Percentiles rank a stretch among this genome's conserved stretches.
Conservation (phyloP, 371 early-diverging fungal genomes). For the Mucor indicus region DNA sequence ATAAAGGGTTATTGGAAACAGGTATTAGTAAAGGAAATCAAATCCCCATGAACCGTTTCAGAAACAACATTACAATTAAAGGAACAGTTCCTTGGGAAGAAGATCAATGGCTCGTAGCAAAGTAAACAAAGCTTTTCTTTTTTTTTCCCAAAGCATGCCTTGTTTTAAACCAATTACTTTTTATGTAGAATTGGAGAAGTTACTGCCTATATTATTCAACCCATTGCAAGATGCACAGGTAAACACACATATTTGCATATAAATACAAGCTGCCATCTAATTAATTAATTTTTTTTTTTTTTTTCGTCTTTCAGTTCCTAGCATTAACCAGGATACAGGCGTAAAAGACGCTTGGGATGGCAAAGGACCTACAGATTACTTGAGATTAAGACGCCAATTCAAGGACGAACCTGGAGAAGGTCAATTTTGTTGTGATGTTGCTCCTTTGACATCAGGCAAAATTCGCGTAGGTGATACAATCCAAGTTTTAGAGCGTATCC, state of each 20-base stretch:
- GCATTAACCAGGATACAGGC: conserved; percentile 48
- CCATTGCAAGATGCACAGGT: conserved; percentile 43
- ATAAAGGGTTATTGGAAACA: conserved; percentile 23
- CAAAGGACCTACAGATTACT: conserved; percentile 26
- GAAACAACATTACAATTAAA: conserved; percentile 41
- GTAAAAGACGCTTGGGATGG: conserved; percentile 39
- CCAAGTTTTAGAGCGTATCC: conserved; percentile 41
- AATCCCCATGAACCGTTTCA: conserved; percentile 40
- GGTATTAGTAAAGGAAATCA: conserved; percentile 29
- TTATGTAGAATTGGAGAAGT: conserved; percentile 39
- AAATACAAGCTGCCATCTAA: too few species aligned
- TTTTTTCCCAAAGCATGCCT: too few species aligned
- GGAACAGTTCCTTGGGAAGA: conserved; percentile 50
- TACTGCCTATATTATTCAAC: conserved; percentile 39
- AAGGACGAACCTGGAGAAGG: conserved; percentile 29
- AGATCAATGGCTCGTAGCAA: conserved; percentile 46
- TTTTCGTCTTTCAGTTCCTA: conserved; percentile 26
- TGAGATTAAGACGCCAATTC: conserved; percentile 29
- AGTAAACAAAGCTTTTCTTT: too few species aligned
- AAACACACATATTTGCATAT: conserved; percentile 1
- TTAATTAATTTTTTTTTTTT: not conserved
- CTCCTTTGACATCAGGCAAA: conserved; percentile 41
- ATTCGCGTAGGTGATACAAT: conserved; percentile 41
- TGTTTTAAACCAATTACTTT: too few species aligned
- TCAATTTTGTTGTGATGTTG: conserved; percentile 42